Base-by-base conservation (phyloP, 179 eudicot genomes). In the Gypsophila paniculata region DNA sequence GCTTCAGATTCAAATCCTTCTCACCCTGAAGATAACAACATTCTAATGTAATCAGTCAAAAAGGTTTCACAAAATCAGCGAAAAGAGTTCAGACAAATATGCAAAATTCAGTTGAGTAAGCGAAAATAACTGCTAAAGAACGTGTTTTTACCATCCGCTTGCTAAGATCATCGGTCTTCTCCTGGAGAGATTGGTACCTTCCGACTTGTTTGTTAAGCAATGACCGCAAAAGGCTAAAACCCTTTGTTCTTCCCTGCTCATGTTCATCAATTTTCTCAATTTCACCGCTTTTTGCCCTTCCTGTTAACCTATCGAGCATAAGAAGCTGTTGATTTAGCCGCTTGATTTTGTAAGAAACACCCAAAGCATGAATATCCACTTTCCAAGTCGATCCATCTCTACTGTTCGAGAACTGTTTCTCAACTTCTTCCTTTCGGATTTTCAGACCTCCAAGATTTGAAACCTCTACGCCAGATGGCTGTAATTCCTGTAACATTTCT, bases 261-360 rank as follows among this genome's bases (percentile, higher is more conserved):
- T 62, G 63, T 59, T 81, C 84, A 53, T 76, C 79, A 11, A 38
- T 76, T 72, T 76, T 82, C 48, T 72, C 46, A 9, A 65, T 62
- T 57, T 82, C 87, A 49, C 74, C 26, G 65, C 57, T 84, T 78
- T 88, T 90, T 74, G 75, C 83, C 72, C 85, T 86, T 68, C 89
- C 96, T 3, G 85, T 85, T 63, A 90, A 70, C 79, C 87, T 86
- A 69, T 92, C 97, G 19, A 94, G 89, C 91, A 92, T 83, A 51
- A 88, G 71, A 19, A 94, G 72, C 68, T 91, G 97, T 61, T 94
- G 99, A 67, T 87, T 92, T 11, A 94, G 87, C 82, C 96, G 79
- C 81, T 94, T 94, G 75, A 94, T 87, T 82, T 94, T 94, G 85
- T 85, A 94, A 58, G 93, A 86, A 52, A 94, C 88, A 62, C 96